phyloP scores from a whole-genome alignment of 495 filamentous ascomycete genomes.

The Penicillium pancosmium region DNA sequence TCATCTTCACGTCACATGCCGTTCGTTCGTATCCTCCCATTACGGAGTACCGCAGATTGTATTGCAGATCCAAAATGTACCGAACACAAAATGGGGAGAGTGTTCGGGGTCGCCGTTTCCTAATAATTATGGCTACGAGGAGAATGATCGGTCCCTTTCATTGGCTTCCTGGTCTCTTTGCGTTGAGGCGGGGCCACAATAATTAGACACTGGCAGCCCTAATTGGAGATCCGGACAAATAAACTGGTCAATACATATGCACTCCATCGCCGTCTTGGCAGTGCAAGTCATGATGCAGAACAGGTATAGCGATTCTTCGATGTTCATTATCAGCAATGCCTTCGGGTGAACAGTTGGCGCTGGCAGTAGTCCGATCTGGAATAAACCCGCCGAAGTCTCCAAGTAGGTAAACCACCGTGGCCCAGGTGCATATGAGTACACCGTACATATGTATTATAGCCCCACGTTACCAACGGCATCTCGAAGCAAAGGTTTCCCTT shows the following conservation, averaged over 20 bases:
- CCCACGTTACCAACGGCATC: background rate
- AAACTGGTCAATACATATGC: background rate
- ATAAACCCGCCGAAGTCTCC: too few relatives aligned
- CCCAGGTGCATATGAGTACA: too few relatives aligned
- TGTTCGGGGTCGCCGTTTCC: background rate
- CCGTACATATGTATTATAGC: background rate
- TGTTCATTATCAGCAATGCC: too few relatives aligned
- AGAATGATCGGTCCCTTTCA: background rate
- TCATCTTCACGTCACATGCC: background rate
- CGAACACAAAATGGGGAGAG: background rate
- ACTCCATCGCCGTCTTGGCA: background rate
- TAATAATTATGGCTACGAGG: background rate
- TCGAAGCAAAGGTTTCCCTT: background rate
- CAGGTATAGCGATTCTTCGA: too few relatives aligned
- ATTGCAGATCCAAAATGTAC: slow-evolving; percentile 4
- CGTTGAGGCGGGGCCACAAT: background rate
- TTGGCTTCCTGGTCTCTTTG: background rate
- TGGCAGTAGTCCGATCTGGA: too few relatives aligned
- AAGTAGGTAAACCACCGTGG: too few relatives aligned
- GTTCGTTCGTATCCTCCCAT: background rate
- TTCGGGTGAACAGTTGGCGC: too few relatives aligned
- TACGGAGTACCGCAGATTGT: slow-evolving; percentile 2
- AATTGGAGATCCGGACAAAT: background rate
- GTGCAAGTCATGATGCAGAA: background rate
- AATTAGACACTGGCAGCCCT: background rate